phyloP scores from a whole-genome alignment of 371 early-diverging fungal genomes.

The Furculomyces boomerangus region DNA sequence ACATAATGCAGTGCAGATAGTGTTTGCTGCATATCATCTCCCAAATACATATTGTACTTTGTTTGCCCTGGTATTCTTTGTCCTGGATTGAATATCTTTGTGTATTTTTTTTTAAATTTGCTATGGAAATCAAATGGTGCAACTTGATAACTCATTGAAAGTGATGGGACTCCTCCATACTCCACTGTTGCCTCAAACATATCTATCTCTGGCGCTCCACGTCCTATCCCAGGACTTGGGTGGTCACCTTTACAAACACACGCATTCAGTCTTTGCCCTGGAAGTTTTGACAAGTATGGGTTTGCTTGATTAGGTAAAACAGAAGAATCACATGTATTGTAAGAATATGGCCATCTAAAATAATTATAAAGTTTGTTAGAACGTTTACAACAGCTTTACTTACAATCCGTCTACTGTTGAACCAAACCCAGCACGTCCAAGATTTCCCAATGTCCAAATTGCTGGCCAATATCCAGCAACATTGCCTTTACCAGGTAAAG shows the following conservation, averaged over 20 bases:
- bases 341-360: constrained; percentile 30
- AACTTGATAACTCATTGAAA: constrained; percentile 29
- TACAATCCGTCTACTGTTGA: constrained; percentile 32
- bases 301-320: constrained; percentile 30
- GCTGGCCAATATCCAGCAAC: constrained; percentile 35
- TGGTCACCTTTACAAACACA: constrained; percentile 32
- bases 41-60: constrained; percentile 23
- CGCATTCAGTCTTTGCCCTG: constrained; percentile 30
- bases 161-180: constrained; percentile 7
- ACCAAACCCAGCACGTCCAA: constrained; percentile 33
- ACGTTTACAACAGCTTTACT: background rate
- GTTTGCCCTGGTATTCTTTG: constrained; percentile 12
- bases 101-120: constrained; percentile 14
- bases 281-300: constrained; percentile 20
- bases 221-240: constrained; percentile 30
- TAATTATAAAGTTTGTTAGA: background rate
- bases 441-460: constrained; percentile 35
- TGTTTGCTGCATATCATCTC: constrained; percentile 24
- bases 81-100: background rate
- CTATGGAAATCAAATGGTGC: constrained; percentile 29
- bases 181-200: constrained; percentile 28
- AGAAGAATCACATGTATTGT: constrained; percentile 29
- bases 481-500: constrained; percentile 26
- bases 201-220: constrained; percentile 36
- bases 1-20: constrained; percentile 23